Conservation (phyloP, 2,329 filamentous ascomycete genomes). For the Arthrobotrys musiformis region DNA sequence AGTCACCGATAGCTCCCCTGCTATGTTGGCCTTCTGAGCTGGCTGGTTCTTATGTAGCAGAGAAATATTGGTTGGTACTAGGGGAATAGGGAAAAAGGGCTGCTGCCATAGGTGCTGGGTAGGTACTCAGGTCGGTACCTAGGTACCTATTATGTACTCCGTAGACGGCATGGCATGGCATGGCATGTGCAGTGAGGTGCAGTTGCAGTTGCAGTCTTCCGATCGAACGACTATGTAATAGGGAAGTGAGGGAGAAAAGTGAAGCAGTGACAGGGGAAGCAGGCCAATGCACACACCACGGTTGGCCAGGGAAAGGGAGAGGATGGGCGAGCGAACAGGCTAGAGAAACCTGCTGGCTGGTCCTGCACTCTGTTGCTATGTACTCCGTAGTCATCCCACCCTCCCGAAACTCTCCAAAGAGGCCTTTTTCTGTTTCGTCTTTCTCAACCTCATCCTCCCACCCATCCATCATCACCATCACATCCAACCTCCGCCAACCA, state of each 20-base stretch:
- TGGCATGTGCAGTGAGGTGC: not conserved
- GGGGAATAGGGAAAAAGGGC: not conserved
- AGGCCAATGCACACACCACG: constrained; percentile 12
- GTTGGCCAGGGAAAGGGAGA: not conserved
- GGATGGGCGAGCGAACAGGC: too few species aligned
- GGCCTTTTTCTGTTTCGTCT: constrained; percentile 4
- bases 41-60: too few species aligned
- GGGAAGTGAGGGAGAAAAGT: constrained; percentile 11
- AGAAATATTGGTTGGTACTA: too few species aligned
- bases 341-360: constrained; percentile 34
- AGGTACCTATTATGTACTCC: too few species aligned
- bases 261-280: not conserved
- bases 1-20: constrained; percentile 21
- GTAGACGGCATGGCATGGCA: not conserved
- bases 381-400: constrained; percentile 25
- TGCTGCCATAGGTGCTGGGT: too few species aligned
- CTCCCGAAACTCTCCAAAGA: constrained; percentile 7
- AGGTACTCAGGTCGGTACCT: too few species aligned
- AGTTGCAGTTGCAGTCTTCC: not conserved
- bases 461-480: constrained; percentile 49
- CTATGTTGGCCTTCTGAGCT: constrained; percentile 20
- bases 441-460: constrained; percentile 42
- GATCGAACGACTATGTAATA: not conserved
- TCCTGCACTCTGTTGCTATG: constrained; percentile 23
- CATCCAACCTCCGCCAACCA: not conserved